Base-by-base conservation (phyloP, 331 rosid species). In the Erythrophleum ivorense region DNA sequence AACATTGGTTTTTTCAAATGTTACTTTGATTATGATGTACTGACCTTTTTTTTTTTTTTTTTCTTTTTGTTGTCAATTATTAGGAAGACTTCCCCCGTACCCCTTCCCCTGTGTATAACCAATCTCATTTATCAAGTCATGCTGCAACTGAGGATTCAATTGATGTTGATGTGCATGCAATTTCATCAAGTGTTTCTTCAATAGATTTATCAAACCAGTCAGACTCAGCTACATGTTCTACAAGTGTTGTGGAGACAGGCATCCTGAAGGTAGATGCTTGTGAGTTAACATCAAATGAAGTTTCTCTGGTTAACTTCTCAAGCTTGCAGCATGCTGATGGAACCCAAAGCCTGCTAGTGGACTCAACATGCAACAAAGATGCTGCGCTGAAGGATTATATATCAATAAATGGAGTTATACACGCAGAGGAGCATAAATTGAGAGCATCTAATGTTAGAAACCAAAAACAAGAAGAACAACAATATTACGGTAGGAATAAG, bases 61-160 rank as follows among this genome's bases (percentile, higher is more conserved):
- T 46, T 81, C 2, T 55, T 75, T 75, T 76, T 2, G 45, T 83
- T 70, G 64, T 80, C 82, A 45, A 74, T 79, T 76, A 80, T 66
- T 71, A 89, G 95, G 89, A 89, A 77, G 95, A 89, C 84, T 91
- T 88, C 72, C 91, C 93, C 48, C 90, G 90, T 19, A 87, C 91
- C 8, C 91, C 91, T 48, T 91, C 93, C 82, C 90, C 93, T 68
- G 80, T 91, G 29, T 89, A 83, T 78, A 87, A 79, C 84, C 89
- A 83, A 33, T 80, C 95, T 81, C 83, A 78, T 81, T 77, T 88
- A 57, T 78, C 83, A 50, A 82, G 86, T 75, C 83, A 73, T 49
- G 79, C 89, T 67, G 73, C 88, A 79, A 71, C 84, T 41, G 91
- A 88, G 58, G 90, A 82, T 76, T 78, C 71, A 54, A 31, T 77